A percentile compares a stretch with the other conserved stretches of the same genome.
These are phyloP conservation scores for Clavariopsis aquatica DNA, from an alignment of 495 filamentous ascomycete species.

Conservation along the genomic window DNA sequence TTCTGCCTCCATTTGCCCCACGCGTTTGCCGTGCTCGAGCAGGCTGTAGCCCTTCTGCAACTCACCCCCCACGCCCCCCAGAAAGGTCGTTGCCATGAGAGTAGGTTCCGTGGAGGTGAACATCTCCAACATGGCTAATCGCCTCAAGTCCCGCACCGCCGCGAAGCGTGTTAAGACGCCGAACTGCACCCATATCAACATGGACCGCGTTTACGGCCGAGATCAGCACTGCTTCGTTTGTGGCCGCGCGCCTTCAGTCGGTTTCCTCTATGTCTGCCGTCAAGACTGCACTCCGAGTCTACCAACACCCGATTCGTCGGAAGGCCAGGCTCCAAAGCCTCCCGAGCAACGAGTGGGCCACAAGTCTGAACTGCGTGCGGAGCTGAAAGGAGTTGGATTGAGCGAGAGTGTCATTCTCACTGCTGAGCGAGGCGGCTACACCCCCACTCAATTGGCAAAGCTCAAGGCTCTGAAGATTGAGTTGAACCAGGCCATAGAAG, in stretches of 20 bases:
- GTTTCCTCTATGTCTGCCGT: conserved; percentile 69
- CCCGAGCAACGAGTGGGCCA: too few relatives aligned
- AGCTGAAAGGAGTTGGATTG: conserved; percentile 43
- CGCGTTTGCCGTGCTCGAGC: background rate
- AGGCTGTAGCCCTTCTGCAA: background rate
- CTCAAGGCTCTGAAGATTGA: conserved; percentile 47
- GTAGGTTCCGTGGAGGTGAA: conserved; percentile 18
- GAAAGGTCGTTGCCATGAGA: conserved; percentile 18
- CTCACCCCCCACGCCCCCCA: background rate
- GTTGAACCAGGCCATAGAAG: conserved; percentile 35
- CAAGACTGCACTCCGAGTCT: conserved; percentile 50
- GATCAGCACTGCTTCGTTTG: conserved; percentile 56
- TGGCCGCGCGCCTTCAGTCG: conserved; percentile 49
- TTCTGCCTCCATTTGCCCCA: background rate
- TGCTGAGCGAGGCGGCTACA: conserved; percentile 56
- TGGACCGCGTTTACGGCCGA: conserved; percentile 56
- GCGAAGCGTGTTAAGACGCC: conserved; percentile 28
- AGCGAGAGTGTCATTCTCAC: conserved; percentile 48
- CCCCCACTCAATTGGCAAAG: conserved; percentile 49
- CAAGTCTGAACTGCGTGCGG: conserved; percentile 32
- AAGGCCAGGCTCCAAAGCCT: background rate
- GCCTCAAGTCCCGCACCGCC: conserved; percentile 19
- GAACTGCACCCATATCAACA: conserved; percentile 60
- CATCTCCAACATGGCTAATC: conserved; percentile 12
- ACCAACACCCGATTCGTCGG: background rate